phyloP scores from a whole-genome alignment of 163 green algal genomes.

The Chloromonas sp. region DNA sequence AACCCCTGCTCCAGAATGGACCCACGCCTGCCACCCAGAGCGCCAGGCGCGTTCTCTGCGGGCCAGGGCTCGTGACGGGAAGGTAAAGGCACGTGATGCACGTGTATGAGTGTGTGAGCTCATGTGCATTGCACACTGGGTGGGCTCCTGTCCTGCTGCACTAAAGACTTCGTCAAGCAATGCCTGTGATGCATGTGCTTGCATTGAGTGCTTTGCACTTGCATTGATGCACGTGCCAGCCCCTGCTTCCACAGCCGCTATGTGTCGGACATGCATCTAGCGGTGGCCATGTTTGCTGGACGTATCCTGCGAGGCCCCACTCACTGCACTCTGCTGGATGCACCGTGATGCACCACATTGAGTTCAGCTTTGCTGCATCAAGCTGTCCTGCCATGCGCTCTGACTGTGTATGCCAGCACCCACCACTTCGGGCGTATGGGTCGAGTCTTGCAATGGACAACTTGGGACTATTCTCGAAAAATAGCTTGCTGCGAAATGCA shows the following conservation, averaged over 20 bases:
- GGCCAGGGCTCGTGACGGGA: background rate
- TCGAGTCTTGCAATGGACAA: constrained; percentile 25
- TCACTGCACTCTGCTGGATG: background rate
- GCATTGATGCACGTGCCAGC: background rate
- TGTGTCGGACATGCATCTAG: too few species aligned
- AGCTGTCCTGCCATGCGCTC: background rate
- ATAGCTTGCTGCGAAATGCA: constrained; percentile 17
- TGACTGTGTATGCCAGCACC: background rate
- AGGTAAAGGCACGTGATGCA: background rate
- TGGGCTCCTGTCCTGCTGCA: background rate
- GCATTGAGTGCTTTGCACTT: background rate
- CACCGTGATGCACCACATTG: background rate
- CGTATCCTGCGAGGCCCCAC: background rate
- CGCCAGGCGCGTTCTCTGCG: background rate
- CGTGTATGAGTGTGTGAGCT: background rate
- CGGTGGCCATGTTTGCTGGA: too few species aligned
- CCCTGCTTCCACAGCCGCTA: too few species aligned
- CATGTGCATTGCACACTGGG: background rate
- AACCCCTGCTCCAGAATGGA: background rate
- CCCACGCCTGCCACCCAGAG: background rate
- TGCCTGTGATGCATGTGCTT: background rate
- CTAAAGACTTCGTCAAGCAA: background rate
- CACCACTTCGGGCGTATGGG: background rate
- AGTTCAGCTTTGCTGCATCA: background rate
- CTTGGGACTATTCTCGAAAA: constrained; percentile 27